phyloP scores from a whole-genome alignment of 1,139 yeast species.

The Oligophagozyma castellii region DNA sequence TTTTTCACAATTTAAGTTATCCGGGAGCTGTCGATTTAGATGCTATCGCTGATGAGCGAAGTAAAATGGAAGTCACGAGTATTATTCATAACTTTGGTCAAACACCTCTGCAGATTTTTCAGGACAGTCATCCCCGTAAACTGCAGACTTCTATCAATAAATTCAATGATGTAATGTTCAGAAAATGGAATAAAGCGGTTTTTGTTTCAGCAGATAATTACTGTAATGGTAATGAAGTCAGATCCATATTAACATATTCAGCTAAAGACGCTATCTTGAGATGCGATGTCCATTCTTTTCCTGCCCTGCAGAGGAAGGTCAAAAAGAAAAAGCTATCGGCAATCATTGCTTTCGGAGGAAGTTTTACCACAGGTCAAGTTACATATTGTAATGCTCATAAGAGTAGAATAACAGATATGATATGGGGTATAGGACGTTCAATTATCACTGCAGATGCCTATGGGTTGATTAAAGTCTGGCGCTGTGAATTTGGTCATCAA shows the following conservation, averaged over 20 bases:
- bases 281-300: too few species aligned
- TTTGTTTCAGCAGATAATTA: not conserved
- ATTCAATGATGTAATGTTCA: not conserved
- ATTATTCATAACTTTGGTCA: slow-evolving; percentile 86
- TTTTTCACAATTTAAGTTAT: slow-evolving; percentile 70
- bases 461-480: slow-evolving; percentile 48
- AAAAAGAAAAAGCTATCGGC: not conserved
- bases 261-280: not conserved
- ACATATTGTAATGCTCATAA: slow-evolving; percentile 14
- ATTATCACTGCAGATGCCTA: slow-evolving; percentile 42
- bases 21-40: slow-evolving; percentile 73
- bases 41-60: slow-evolving; percentile 54
- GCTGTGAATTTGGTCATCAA: too few species aligned
- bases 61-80: slow-evolving; percentile 62
- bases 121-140: slow-evolving; percentile 45
- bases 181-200: not conserved
- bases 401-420: slow-evolving; percentile 16
- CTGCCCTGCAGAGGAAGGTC: not conserved
- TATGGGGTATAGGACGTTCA: slow-evolving; percentile 15
- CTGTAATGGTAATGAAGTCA: not conserved
- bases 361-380: not conserved
- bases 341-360: not conserved
- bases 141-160: slow-evolving; percentile 15
- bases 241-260: too few species aligned
- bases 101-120: slow-evolving; percentile 62